phyloP scores from a whole-genome alignment of 2,329 filamentous ascomycete genomes.

The Fusarium chuoi region DNA sequence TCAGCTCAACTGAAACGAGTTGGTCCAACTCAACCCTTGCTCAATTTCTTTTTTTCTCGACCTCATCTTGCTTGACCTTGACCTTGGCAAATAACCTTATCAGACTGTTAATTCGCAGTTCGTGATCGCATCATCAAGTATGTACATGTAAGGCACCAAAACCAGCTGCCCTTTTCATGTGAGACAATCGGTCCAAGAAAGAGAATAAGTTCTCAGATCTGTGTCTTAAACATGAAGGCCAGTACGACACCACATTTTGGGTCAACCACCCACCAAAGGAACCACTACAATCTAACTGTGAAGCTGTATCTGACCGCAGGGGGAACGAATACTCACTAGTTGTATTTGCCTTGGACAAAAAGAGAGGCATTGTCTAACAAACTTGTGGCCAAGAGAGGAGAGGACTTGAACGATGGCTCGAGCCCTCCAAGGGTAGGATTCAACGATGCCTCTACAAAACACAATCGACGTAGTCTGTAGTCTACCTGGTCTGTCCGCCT shows the following conservation, averaged over 20 bases:
- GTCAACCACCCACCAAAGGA: not conserved
- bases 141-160: not conserved
- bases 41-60: not conserved
- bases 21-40: slow-evolving; percentile 1
- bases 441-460: not conserved
- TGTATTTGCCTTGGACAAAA: not conserved
- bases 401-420: not conserved
- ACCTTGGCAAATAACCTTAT: not conserved
- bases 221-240: slow-evolving; percentile 23
- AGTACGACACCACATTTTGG: not conserved
- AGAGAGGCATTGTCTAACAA: not conserved
- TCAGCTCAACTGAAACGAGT: slow-evolving; percentile 24
- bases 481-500: not conserved
- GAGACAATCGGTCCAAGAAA: slow-evolving; percentile 7
- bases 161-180: slow-evolving; percentile 13
- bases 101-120: not conserved
- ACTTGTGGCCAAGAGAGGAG: not conserved
- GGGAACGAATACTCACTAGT: not conserved
- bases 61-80: not conserved
- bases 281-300: not conserved
- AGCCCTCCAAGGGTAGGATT: not conserved
- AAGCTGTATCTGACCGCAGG: not conserved
- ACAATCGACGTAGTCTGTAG: not conserved
- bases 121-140: slow-evolving; percentile 27
- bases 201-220: slow-evolving; percentile 25